These are phyloP conservation scores for Phaffomyces opuntiae DNA, from an alignment of 805 yeast genomes.

Conservation along the genomic window DNA sequence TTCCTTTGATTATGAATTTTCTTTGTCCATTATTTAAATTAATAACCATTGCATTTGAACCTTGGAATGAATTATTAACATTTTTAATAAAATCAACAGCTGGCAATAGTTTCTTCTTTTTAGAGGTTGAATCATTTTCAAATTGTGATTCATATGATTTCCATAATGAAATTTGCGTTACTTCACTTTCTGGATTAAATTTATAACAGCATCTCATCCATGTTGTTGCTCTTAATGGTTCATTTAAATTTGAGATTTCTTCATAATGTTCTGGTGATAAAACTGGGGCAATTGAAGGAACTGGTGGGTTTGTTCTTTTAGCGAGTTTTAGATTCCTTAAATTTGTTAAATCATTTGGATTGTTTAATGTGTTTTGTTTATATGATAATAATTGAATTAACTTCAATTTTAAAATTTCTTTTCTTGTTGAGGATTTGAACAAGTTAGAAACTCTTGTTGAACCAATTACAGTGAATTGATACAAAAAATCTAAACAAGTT, in stretches of 20 bases:
- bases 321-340: constrained; percentile 31
- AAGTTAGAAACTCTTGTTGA: constrained; percentile 47
- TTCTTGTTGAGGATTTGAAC: constrained; percentile 39
- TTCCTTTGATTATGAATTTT: constrained; percentile 88
- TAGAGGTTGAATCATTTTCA: constrained; percentile 45
- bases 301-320: constrained; percentile 52
- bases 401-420: constrained; percentile 46
- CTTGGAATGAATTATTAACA: constrained; percentile 81
- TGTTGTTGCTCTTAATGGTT: constrained; percentile 85
- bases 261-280: constrained; percentile 48
- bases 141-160: constrained; percentile 88
- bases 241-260: constrained; percentile 60
- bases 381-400: constrained; percentile 57
- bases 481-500: constrained; percentile 74
- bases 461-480: constrained; percentile 69
- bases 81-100: constrained; percentile 97
- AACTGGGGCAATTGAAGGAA: constrained; percentile 60
- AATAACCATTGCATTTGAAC: constrained; percentile 90
- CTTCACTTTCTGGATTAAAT: constrained; percentile 71
- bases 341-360: constrained; percentile 23
- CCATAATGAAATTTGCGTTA: constrained; percentile 94
- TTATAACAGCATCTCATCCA: constrained; percentile 94
- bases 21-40: constrained; percentile 56
- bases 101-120: constrained; percentile 62
- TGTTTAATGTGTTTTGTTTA: constrained; percentile 32